A percentile compares a stretch with the other conserved stretches of the same genome.
Evolutionary conservation across 306 rosid genomes (phyloP).

Genomic region (Ochetophila trinervis): DNA sequence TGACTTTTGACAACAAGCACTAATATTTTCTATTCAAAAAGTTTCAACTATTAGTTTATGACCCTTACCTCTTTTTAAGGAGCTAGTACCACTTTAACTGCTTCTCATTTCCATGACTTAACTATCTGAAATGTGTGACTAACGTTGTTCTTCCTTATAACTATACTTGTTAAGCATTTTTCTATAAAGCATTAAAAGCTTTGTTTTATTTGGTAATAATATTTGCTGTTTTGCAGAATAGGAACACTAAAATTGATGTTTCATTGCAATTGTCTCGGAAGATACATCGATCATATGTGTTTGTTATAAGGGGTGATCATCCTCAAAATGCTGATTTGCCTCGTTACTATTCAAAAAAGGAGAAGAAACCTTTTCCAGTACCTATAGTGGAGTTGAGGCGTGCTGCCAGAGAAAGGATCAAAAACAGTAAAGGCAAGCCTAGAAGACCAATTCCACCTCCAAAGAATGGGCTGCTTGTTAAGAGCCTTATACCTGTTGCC

Average conservation of each 20-base stretch:
- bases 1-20: not conserved
- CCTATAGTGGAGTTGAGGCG: constrained; percentile 86
- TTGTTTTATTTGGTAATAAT: not conserved
- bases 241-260: constrained; percentile 28
- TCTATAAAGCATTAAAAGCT: not conserved
- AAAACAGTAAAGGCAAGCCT: constrained; percentile 65
- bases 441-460: constrained; percentile 63
- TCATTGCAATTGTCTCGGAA: constrained; percentile 35
- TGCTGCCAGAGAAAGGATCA: constrained; percentile 89
- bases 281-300: constrained; percentile 26
- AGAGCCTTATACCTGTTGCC: constrained; percentile 72
- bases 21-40: not conserved
- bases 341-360: constrained; percentile 61
- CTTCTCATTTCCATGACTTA: not conserved
- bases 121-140: not conserved
- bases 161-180: constrained; percentile 13
- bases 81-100: not conserved
- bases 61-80: not conserved
- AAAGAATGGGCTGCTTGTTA: constrained; percentile 77
- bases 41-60: not conserved
- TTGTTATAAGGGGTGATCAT: constrained; percentile 43
- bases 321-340: constrained; percentile 91
- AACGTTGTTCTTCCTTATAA: not conserved
- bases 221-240: constrained; percentile 28
- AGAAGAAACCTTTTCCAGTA: constrained; percentile 85